These are phyloP conservation scores for Penicillium cinerascens DNA, from an alignment of 495 filamentous ascomycete species.

Conservation along the genomic window DNA sequence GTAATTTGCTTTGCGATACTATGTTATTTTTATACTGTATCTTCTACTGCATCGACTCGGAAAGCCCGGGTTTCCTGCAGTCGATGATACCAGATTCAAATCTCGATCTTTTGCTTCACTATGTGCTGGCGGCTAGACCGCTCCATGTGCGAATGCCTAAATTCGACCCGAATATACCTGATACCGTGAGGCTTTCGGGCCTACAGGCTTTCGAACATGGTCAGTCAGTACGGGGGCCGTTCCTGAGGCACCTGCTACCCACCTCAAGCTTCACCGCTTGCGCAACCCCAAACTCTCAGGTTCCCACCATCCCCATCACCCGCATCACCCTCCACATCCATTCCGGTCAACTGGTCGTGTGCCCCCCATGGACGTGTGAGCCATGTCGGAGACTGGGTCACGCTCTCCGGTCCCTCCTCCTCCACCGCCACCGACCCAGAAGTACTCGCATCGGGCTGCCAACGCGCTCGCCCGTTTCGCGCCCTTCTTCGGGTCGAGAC, in stretches of 20 bases:
- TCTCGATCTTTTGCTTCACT: slow-evolving; percentile 8
- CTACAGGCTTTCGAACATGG: background rate
- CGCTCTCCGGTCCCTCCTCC: slow-evolving; percentile 40
- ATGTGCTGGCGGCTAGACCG: slow-evolving; percentile 18
- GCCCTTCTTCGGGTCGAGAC: slow-evolving; percentile 53
- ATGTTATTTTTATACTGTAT: background rate
- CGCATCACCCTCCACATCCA: background rate
- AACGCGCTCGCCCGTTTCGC: slow-evolving; percentile 56
- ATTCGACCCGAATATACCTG: background rate
- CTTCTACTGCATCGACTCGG: slow-evolving; percentile 5
- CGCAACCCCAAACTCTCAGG: slow-evolving; percentile 10
- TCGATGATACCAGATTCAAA: slow-evolving; percentile 11
- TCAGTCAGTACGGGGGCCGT: background rate
- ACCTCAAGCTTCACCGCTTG: slow-evolving; percentile 18
- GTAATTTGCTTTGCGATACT: background rate
- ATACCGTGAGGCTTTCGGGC: background rate
- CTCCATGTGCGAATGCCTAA: slow-evolving; percentile 7
- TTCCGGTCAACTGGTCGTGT: slow-evolving; percentile 29
- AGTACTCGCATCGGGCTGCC: slow-evolving; percentile 48
- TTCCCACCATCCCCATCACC: background rate
- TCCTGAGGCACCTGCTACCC: background rate
- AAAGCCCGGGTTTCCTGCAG: slow-evolving; percentile 12
- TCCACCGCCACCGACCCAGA: slow-evolving; percentile 51
- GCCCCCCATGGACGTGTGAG: slow-evolving; percentile 26
- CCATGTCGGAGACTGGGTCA: slow-evolving; percentile 45